Percentiles rank a stretch among this genome's conserved stretches.
Evolutionary conservation across 176 grass and related monocot genomes (phyloP).

Genomic region (Oryza glumipatula): DNA sequence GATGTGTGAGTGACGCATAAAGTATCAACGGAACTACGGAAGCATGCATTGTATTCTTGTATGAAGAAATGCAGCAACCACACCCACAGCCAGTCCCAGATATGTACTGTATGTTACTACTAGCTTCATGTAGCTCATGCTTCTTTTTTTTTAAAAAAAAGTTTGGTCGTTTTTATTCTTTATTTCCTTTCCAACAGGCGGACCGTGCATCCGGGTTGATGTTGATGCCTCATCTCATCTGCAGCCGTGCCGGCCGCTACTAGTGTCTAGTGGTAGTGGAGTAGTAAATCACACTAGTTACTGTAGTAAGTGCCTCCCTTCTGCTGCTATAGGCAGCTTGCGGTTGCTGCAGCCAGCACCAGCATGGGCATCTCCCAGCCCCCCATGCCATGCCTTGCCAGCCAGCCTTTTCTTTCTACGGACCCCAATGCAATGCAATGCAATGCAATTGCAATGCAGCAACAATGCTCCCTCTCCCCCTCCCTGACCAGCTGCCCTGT

Average conservation of each 20-base stretch:
- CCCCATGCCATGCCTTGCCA: neutral
- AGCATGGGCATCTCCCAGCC: neutral
- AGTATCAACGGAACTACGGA: no score
- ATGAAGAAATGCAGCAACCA: no score
- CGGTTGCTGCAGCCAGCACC: no score
- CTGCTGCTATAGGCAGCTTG: no score
- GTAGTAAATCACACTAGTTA: neutral
- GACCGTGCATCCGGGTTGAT: neutral
- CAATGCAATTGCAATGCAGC: neutral
- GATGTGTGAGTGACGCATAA: no score
- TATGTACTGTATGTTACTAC: no score
- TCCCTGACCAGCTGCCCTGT: neutral
- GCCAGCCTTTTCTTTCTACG: neutral
- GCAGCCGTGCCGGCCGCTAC: no score
- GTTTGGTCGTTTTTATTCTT: neutral
- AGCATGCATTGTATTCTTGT: no score
- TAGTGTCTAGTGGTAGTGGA: no score
- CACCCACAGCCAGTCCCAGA: no score
- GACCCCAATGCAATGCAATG: neutral
- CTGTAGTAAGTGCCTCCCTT: neutral
- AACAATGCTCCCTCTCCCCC: neutral
- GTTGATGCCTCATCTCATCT: neutral
- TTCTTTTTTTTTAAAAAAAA: no score
- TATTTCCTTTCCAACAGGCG: neutral
- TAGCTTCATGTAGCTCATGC: no score